Evolutionary conservation across 331 rosid species (phyloP).

Genomic region (Pyracantha coccinea): DNA sequence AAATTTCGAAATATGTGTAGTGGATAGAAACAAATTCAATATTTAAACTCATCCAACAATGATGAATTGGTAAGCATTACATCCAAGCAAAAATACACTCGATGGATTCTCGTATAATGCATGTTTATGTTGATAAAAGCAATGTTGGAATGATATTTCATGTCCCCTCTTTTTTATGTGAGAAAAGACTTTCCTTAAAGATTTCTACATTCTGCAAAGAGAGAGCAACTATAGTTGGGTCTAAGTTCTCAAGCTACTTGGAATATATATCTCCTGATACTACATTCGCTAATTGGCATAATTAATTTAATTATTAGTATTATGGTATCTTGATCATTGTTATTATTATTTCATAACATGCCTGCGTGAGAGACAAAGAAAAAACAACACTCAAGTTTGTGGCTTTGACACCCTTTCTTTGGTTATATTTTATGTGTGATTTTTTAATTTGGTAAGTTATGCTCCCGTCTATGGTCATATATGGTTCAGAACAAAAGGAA

Average conservation of each 20-base stretch:
- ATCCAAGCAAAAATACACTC: no score
- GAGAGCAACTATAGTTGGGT: not conserved
- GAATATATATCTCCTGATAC: not conserved
- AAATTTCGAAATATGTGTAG: no score
- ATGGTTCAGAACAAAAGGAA: not conserved
- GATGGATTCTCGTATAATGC: slow-evolving; percentile 19
- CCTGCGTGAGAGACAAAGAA: slow-evolving; percentile 54
- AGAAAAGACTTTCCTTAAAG: slow-evolving; percentile 22
- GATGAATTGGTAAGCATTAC: no score
- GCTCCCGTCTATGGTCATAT: not conserved
- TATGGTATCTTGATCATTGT: slow-evolving; percentile 33
- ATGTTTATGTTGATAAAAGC: slow-evolving; percentile 46
- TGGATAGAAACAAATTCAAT: not conserved
- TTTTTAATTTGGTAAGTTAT: no score
- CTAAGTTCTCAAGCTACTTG: not conserved
- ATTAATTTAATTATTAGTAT: slow-evolving; percentile 26
- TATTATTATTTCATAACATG: slow-evolving; percentile 62
- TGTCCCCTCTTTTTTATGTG: slow-evolving; percentile 32
- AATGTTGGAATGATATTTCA: slow-evolving; percentile 27
- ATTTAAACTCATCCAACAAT: not conserved
- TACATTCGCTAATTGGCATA: slow-evolving; percentile 16
- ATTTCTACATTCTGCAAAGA: slow-evolving; percentile 9
- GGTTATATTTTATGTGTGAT: no score
- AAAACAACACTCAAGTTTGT: slow-evolving; percentile 4
- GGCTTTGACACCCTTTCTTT: not conserved